Base-by-base conservation (phyloP, 441 rosid species). In the Arabidopsis hybrid region DNA sequence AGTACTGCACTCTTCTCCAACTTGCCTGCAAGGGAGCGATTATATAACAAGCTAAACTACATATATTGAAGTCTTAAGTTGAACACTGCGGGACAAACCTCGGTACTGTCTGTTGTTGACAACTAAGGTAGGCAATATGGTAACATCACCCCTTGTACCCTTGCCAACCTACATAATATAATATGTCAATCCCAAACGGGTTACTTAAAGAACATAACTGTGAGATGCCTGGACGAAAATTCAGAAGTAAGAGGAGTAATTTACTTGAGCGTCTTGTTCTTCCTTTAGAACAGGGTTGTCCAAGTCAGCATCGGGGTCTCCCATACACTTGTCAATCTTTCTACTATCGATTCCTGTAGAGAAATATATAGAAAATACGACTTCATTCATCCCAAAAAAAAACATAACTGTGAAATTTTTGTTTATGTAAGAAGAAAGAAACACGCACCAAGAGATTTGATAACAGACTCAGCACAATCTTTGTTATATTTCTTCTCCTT, bases 111-210 rank as follows among this genome's bases (percentile, higher is more conserved):
- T 86, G 85, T 88, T 91, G 79, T 96, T 96, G 77, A 96, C 97
- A 64, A 96, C 96, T 75, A 96, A 97, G 50, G 99, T 93, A 47
- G 99, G 99, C 95, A 96, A 82, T 78, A 96, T 96, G 77, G 99
- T 96, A 57, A 96, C 99, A 82, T 96, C 99, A 39, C 98, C 98
- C 83, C 99, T 91, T 34, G 97, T 73, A 77, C 99, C 98, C 84
- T 96, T 96, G 45, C 99, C 99, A 79, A 96, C 83, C 99, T 96
- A 81, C 79, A 43, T 31, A 8, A 34, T 55, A 80, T n/a, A 67
- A 75, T 67, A 61, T 38, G 68, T 18, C 74, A 69, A 75, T 34
- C 71, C 72, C 57, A 80, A 77, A 77, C 17, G 36, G 63, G 26
- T 71, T 21, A 8, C 12, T 35, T 9, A 52, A 36, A 36, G 39